Conservation (phyloP, 192 early-diverging fungal species). For the Phycomyces blakesleeanus region DNA sequence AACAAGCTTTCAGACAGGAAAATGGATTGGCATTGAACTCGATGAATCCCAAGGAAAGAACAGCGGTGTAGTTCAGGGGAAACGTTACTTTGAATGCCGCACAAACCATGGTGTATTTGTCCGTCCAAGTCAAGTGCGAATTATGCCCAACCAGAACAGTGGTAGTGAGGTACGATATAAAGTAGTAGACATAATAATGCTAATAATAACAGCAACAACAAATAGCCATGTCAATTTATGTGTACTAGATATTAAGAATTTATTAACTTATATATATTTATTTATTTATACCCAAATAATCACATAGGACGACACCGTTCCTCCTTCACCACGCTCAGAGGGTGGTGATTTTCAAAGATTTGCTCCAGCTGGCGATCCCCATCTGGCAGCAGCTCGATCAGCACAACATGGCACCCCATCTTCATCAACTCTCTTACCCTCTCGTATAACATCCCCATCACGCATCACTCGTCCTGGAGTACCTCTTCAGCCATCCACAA, state of each 20-base stretch:
- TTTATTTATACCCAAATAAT: too few species aligned
- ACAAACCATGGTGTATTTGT: slow-evolving; percentile 77
- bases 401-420: slow-evolving; percentile 26
- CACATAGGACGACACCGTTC: slow-evolving; percentile 11
- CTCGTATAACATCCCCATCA: slow-evolving; percentile 20
- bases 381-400: slow-evolving; percentile 14
- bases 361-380: slow-evolving; percentile 30
- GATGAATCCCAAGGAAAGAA: slow-evolving; percentile 74
- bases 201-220: background rate
- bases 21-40: slow-evolving; percentile 90
- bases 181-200: background rate
- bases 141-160: background rate
- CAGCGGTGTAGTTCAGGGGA: slow-evolving; percentile 70
- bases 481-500: slow-evolving; percentile 5
- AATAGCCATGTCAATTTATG: too few species aligned
- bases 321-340: slow-evolving; percentile 3
- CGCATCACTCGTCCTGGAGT: slow-evolving; percentile 13
- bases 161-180: background rate
- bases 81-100: slow-evolving; percentile 75
- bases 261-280: too few species aligned
- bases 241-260: too few species aligned
- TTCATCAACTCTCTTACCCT: slow-evolving; percentile 22
- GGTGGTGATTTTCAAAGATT: slow-evolving; percentile 14
- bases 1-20: slow-evolving; percentile 79
- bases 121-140: slow-evolving; percentile 55